Conservation (phyloP, 2,329 filamentous ascomycete species). For the Cladophialophora exuberans region DNA sequence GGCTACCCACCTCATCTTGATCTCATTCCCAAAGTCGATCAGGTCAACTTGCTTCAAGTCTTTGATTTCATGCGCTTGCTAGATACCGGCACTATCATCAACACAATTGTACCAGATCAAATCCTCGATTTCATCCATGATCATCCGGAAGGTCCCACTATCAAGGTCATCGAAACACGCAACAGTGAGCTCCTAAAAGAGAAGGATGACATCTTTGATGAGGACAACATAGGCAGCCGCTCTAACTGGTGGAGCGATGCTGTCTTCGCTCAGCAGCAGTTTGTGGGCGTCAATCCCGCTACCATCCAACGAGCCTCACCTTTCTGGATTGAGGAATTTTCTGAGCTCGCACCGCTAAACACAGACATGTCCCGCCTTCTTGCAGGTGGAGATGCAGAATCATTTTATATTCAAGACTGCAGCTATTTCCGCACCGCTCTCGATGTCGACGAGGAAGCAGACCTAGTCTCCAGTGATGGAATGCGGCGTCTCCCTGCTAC, state of each 20-base stretch:
- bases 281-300: slow-evolving; percentile 50
- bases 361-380: slow-evolving; percentile 41
- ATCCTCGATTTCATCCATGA: slow-evolving; percentile 13
- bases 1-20: slow-evolving; percentile 28
- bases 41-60: slow-evolving; percentile 14
- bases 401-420: slow-evolving; percentile 50
- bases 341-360: slow-evolving; percentile 39
- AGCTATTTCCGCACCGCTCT: slow-evolving; percentile 48
- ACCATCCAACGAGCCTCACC: slow-evolving; percentile 49
- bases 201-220: slow-evolving; percentile 41
- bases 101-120: slow-evolving; percentile 13
- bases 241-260: slow-evolving; percentile 50
- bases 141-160: slow-evolving; percentile 18
- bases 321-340: slow-evolving; percentile 41
- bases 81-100: slow-evolving; percentile 18
- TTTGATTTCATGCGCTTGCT: slow-evolving; percentile 15
- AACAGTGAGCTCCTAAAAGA: slow-evolving; percentile 43
- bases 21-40: slow-evolving; percentile 20
- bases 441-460: slow-evolving; percentile 36
- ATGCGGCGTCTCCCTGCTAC: slow-evolving; percentile 44
- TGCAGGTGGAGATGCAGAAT: slow-evolving; percentile 32
- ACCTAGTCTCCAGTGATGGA: slow-evolving; percentile 37
- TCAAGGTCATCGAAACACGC: slow-evolving; percentile 34
- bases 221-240: slow-evolving; percentile 34
- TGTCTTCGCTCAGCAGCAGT: slow-evolving; percentile 50